Base-by-base conservation (phyloP, 2,329 filamentous ascomycete species). In the Fusarium nodosum region DNA sequence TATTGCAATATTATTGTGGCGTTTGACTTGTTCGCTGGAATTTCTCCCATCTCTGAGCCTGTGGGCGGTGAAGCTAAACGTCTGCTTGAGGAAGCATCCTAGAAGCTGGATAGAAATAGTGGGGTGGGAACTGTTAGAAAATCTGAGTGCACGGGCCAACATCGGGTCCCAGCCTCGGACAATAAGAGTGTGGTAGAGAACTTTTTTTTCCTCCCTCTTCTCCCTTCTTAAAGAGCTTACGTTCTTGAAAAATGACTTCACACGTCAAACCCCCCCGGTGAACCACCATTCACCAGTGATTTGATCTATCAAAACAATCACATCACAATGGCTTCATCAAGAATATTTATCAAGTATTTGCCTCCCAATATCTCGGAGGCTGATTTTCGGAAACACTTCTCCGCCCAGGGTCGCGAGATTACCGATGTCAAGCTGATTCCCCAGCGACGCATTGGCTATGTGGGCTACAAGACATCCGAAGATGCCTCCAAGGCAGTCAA, bases 391-490 rank as follows among this genome's bases (percentile, higher is more conserved):
- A 94, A 93, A 77, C 94, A 98, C 82, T 99, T 99, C 80, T 88
- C 91, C 64, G 86, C 83, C 41, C 82, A 88, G 74, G 91, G 90
- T 66, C 88, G 88, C 67, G 84, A 91, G 68, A 88, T 97, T 77
- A 98, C 95, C 55, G 96, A 99, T 82, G 88, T 94, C 75, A 97
- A 97, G 86, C 88, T 97, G 77, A 93, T 98, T 77, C 88, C 93
- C 8, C 90, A 94, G 76, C 89, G 96, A 75, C 89, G 94, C 73
- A 97, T 99, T 80, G 96, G 94, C 74, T 99, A 97, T 85, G 89
- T 99, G 64, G 96, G 96, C 68, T 98, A 95, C 85, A 94, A 93
- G 82, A 92, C 88, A 53, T 84, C 91, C 16, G 89, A 95, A 66
- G 91, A 93, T 77, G 96, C 96, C 59, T 84, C 88, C 60, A 88